These are phyloP conservation scores for Escallonia rubra DNA, from an alignment of 129 eudicot genomes.

Conservation along the genomic window DNA sequence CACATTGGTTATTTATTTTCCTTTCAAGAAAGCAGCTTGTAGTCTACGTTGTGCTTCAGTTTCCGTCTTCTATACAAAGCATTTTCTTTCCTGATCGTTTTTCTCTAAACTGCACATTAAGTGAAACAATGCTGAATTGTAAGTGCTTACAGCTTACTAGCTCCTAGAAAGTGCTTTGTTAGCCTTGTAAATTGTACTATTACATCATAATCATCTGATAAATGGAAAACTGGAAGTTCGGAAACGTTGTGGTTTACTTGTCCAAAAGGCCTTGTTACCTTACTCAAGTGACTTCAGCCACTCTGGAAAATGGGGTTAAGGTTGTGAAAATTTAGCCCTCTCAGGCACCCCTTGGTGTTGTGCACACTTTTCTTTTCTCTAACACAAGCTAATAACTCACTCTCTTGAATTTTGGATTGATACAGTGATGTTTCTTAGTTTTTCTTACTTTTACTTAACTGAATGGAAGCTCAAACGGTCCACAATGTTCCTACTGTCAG, in stretches of 20 bases:
- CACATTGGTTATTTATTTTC: not conserved
- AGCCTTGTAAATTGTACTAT: too few species aligned
- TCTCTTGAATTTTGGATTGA: not conserved
- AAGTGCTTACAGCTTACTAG: too few species aligned
- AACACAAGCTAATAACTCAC: too few species aligned
- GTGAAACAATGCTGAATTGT: too few species aligned
- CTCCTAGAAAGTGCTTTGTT: too few species aligned
- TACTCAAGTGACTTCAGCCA: too few species aligned
- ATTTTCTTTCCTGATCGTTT: not conserved
- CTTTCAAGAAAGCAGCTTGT: not conserved
- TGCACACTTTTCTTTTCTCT: too few species aligned
- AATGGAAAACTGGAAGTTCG: too few species aligned
- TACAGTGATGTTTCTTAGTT: not conserved
- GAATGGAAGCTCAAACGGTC: not conserved
- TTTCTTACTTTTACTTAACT: not conserved
- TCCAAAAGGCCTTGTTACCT: too few species aligned
- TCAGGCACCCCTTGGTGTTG: not conserved
- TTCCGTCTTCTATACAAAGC: not conserved
- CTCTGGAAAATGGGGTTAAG: not conserved
- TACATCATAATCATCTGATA: too few species aligned
- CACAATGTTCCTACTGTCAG: constrained; percentile 31
- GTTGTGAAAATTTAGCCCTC: not conserved
- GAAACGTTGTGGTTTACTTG: too few species aligned
- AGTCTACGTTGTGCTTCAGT: not conserved
- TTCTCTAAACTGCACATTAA: too few species aligned